Evolutionary conservation across 495 filamentous ascomycete genomes (phyloP), one percentile per base, ranked within the genome.

Genomic region (Choiromyces venosus): DNA sequence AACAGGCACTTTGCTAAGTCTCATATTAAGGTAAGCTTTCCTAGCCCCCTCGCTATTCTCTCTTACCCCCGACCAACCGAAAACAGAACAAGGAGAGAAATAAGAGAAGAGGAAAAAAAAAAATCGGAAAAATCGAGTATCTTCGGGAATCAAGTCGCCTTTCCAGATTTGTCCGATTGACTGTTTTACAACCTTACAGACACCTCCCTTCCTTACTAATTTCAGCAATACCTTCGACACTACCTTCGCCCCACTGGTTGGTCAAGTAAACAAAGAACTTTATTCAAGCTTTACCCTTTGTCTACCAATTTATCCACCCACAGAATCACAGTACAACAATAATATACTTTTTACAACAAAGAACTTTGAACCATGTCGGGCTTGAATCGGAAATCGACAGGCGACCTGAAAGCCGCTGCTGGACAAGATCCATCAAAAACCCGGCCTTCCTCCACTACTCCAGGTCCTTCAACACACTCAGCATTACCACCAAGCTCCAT

Each of bases 341-440:
- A 61, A 61, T 61, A 61, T 33, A 61, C 52, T 61, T 61, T 56
- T 33, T 61, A 33, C 25, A 73, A 74, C 73, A 74, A 74, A 74
- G 73, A 72, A 74, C 36, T 14, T 39, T 25, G 14, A 65, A 35
- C 64, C n/a, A 74, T 74, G 73, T 65, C 73, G 8, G 42, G 39
- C 65, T 33, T 65, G 12, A 44, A 67, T 29, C 61, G 52, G 25
- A 56, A 37, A 37, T 73, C 72, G 25, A 66, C 56, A 29, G 52
- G 29, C 69, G 73, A 72, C 73, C 40, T 74, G 52, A 61, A 61
- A 61, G 52, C 56, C 69, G 68, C 44, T 65, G 68, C 56, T 64
- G 29, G 38, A 5, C 12, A 16, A 19, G 40, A 35, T 25, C 70
- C 42, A 65, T 71, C 73, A 76, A 76, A 76, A 76, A 73, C 65